Evolutionary conservation across 345 rosid genomes (phyloP).

Genomic region (Ricinus communis): DNA sequence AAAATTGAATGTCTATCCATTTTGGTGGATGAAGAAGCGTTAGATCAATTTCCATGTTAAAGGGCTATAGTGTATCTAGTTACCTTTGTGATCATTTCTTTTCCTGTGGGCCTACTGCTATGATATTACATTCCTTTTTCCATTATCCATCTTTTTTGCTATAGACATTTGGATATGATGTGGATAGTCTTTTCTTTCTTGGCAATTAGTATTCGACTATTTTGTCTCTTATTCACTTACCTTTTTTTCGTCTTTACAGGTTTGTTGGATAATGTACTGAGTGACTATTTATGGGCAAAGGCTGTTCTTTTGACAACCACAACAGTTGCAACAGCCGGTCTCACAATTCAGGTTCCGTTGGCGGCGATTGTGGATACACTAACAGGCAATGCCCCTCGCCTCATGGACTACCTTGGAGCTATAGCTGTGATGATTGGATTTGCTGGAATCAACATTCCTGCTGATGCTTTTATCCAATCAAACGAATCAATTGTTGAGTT

Average conservation of each 20-base stretch:
- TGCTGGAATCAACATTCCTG: slow-evolving; percentile 81
- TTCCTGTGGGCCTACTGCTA: neutral
- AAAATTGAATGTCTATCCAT: neutral
- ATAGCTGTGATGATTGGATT: slow-evolving; percentile 85
- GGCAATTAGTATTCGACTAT: neutral
- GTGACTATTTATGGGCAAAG: slow-evolving; percentile 94
- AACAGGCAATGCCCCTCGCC: slow-evolving; percentile 65
- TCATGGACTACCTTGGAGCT: slow-evolving; percentile 79
- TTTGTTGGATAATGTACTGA: slow-evolving; percentile 83
- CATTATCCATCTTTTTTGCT: neutral
- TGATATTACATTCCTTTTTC: neutral
- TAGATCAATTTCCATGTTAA: neutral
- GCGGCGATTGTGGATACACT: slow-evolving; percentile 83
- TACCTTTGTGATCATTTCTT: too few species aligned
- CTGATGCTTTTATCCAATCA: slow-evolving; percentile 45
- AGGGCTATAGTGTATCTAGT: neutral
- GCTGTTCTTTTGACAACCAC: slow-evolving; percentile 89
- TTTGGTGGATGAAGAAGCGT: neutral
- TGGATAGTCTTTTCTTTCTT: neutral
- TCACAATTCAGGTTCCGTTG: slow-evolving; percentile 90
- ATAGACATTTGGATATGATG: neutral
- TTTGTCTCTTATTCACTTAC: neutral
- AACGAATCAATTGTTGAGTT: slow-evolving; percentile 41
- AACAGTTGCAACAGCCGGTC: slow-evolving; percentile 92
- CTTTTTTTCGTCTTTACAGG: slow-evolving; percentile 46